These are phyloP conservation scores for Herpotrichia juniperi DNA, from an alignment of 2,329 filamentous ascomycete genomes.

Conservation along the genomic window DNA sequence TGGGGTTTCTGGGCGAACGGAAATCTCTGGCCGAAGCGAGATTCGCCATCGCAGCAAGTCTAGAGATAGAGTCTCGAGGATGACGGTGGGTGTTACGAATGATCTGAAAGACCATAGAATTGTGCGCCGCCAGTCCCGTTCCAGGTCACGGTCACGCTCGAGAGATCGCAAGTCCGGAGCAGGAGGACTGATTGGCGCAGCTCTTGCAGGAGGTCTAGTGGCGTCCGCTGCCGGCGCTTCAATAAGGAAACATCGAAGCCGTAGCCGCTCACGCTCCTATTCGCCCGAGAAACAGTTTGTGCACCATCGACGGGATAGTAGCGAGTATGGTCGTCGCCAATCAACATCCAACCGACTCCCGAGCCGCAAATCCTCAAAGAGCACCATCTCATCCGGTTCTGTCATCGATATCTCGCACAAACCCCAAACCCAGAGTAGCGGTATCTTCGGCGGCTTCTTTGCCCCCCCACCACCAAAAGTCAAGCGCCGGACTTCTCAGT, in stretches of 20 bases:
- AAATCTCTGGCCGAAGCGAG: slow-evolving; percentile 38
- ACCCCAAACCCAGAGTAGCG: slow-evolving; percentile 50
- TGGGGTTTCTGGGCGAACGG: slow-evolving; percentile 52
- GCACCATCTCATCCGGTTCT: slow-evolving; percentile 59
- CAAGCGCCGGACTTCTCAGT: slow-evolving; percentile 30
- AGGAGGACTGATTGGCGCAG: slow-evolving; percentile 43
- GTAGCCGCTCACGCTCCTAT: slow-evolving; percentile 41
- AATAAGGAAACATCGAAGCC: slow-evolving; percentile 33
- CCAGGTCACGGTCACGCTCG: slow-evolving; percentile 50
- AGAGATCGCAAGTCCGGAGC: slow-evolving; percentile 42
- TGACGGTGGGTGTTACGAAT: slow-evolving; percentile 41
- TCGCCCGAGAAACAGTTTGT: slow-evolving; percentile 41
- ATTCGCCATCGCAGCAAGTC: slow-evolving; percentile 47
- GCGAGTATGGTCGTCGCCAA: slow-evolving; percentile 35
- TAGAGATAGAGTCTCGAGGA: slow-evolving; percentile 39
- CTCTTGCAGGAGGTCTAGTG: slow-evolving; percentile 46
- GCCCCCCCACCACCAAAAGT: slow-evolving; percentile 56
- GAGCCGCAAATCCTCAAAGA: slow-evolving; percentile 39
- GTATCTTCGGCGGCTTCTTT: slow-evolving; percentile 61
- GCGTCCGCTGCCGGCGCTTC: slow-evolving; percentile 46
- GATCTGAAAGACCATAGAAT: slow-evolving; percentile 45
- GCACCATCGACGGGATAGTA: slow-evolving; percentile 35
- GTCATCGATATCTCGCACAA: slow-evolving; percentile 70
- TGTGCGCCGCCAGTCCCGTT: slow-evolving; percentile 38
- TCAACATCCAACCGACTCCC: slow-evolving; percentile 32